Evolutionary conservation across 106 monocot species (phyloP), one percentile per base, ranked within the genome.

Genomic region (Agapanthus africanus): DNA sequence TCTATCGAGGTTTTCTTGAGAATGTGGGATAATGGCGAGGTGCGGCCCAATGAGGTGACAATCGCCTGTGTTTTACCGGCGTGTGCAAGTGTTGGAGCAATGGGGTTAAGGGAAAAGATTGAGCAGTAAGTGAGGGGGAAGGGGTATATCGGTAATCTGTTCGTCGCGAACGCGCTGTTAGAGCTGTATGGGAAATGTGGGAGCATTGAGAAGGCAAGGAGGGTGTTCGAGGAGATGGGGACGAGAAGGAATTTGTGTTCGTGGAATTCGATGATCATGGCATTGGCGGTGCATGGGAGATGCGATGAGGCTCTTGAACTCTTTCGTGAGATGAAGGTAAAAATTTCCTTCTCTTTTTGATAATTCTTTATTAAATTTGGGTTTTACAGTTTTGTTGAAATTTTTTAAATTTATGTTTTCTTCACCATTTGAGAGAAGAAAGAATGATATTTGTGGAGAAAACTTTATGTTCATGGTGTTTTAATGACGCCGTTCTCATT

Each of bases 261-360:
- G 7, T 92, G 92, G 92, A 92, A 88, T 72, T 85, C 92, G 7
- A 92, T 92, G 88, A 88, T 92, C 40, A 74, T 83, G 76, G 85
- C 80, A 1, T 70, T 81, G 23, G 91, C 91, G 0, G 82, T 92
- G 61, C 84, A 88, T 70, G 88, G 91, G 14, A 76, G 65, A 50
- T 78, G 79, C 73, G 51, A 69, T 18, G 78, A 92, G 61, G 83
- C 73, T 9, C 69, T 92, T 15, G 59, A 74, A 26, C 80, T 88
- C 16, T 92, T 92, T 51, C 13, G 76, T 64, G 70, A 88, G 21
- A 77, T 92, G 91, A 57, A n/a, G n/a, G n/a, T n/a, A n/a, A n/a
- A n/a, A n/a, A n/a, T n/a, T n/a, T n/a, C n/a, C n/a, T n/a, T n/a
- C n/a, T n/a, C n/a, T n/a, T n/a, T n/a, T n/a, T n/a, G n/a, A n/a